Evolutionary conservation across 1,284 basidiomycete genomes (phyloP), one percentile per base, ranked within the genome.

Genomic region (Pseudozyma thailandica): DNA sequence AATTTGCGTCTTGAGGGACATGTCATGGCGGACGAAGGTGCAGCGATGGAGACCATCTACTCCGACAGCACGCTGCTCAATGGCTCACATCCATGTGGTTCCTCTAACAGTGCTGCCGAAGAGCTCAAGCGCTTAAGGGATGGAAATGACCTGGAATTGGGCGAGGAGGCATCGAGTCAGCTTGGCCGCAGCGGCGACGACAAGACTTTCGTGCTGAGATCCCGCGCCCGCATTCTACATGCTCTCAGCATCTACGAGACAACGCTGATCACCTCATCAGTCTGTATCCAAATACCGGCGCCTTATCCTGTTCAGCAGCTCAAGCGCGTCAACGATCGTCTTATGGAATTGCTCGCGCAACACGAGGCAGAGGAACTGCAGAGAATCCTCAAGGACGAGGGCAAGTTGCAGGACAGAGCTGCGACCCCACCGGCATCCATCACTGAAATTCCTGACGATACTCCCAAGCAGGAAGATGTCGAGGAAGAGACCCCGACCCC

Each of bases 1-100:
- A 94, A 96, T 80, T 85, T 98, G 79, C 93, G 94, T 81, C 87
- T 98, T 74, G 96, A 99, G 85, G 93, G 92, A 0, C 91, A 93
- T 79, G 86, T 98, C 18, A 95, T 94, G 89, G 92, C 92, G 82
- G 95, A 98, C 83, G 92, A 92, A 30, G 77, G 75, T 7, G 69
- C 78, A 20, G 51, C 55, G 12, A 58, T 78, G 60, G 62, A 73
- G 38, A 63, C 58, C 21, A 58, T 78, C 55, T 56, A 73, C 49
- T 63, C 59, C n/a, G 71, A 74, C 48, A 66, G 50, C 41, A 54
- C 37, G 10, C 44, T 58, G 33, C 45, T 64, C 18, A 65, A 64
- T 12, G 61, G 61, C 4, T 71, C 61, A 35, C 63, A 33, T 30
- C 63, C 63, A 1, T 66, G 63, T 26, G 63, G 63, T 0, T 52